These are phyloP conservation scores for Phylloporus sp. DNA, from an alignment of 768 basidiomycete genomes.

Conservation along the genomic window DNA sequence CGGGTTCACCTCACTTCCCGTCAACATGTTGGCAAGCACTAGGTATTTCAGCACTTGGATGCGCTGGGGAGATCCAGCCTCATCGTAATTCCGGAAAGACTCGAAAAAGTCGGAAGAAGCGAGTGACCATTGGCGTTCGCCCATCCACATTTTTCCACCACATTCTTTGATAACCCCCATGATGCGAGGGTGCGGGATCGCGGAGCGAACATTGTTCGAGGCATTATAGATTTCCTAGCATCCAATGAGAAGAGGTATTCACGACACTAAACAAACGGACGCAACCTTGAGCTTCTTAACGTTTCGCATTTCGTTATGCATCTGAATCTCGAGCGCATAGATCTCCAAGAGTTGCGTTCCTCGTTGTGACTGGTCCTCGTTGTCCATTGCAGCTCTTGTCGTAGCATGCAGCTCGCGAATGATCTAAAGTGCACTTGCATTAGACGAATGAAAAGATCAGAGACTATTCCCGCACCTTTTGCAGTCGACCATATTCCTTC, in stretches of 20 bases:
- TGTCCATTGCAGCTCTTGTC: conserved; percentile 57
- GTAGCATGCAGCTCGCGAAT: conserved; percentile 72
- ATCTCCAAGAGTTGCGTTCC: conserved; percentile 95
- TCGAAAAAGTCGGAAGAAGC: conserved; percentile 99
- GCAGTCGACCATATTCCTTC: conserved; percentile 81
- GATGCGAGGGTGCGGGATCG: conserved; percentile 96
- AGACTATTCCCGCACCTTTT: conserved; percentile 50
- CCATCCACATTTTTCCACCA: conserved; percentile 99
- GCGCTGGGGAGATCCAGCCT: conserved; percentile 92
- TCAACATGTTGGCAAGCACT: conserved; percentile 96
- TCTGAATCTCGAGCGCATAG: conserved; percentile 97
- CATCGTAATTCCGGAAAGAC: conserved; percentile 97
- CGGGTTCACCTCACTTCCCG: conserved; percentile 96
- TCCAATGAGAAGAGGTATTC: not conserved
- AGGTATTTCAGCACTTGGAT: conserved; percentile 99
- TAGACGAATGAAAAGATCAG: not conserved
- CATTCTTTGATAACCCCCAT: conserved; percentile 99
- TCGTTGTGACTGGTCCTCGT: conserved; percentile 84
- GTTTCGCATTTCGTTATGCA: conserved; percentile 97
- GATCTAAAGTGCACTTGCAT: conserved; percentile 45
- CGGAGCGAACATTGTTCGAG: conserved; percentile 85
- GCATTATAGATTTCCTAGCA: conserved; percentile 96
- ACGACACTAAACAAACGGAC: not conserved
- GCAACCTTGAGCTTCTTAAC: conserved; percentile 90
- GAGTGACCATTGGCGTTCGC: conserved; percentile 97